A percentile compares a stretch with the other conserved stretches of the same genome.
Conservation (phyloP, 495 filamentous ascomycete species). For the Niebla homalea region DNA sequence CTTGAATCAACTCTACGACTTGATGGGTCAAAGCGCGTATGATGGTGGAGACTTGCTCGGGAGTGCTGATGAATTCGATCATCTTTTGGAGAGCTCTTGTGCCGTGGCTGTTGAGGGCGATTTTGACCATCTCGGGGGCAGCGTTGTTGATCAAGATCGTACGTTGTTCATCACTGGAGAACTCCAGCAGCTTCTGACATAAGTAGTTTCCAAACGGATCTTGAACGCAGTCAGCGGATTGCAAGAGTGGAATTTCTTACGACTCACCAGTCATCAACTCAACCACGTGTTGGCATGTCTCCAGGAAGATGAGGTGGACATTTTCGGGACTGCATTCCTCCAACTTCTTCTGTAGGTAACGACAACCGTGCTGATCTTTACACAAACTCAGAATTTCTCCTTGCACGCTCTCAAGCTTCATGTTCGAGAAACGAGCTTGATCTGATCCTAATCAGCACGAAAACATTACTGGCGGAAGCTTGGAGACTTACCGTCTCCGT, state of each 20-base stretch:
- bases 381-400: slow-evolving; percentile 78
- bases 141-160: slow-evolving; percentile 85
- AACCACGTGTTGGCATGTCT: slow-evolving; percentile 80
- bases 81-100: slow-evolving; percentile 96
- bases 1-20: slow-evolving; percentile 88
- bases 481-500: slow-evolving; percentile 39
- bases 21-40: slow-evolving; percentile 61
- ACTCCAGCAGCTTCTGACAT: slow-evolving; percentile 92
- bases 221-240: slow-evolving; percentile 11
- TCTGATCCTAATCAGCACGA: slow-evolving; percentile 4
- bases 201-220: slow-evolving; percentile 98
- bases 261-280: slow-evolving; percentile 79
- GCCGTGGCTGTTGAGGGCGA: slow-evolving; percentile 92
- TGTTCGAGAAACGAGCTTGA: slow-evolving; percentile 53
- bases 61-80: slow-evolving; percentile 87
- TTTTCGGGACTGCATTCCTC: slow-evolving; percentile 75
- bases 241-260: not conserved
- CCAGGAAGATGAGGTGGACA: slow-evolving; percentile 81
- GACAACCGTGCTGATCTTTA: slow-evolving; percentile 95
- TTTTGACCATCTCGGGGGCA: slow-evolving; percentile 67
- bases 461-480: not conserved
- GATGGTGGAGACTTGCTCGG: slow-evolving; percentile 65
- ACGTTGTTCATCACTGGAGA: slow-evolving; percentile 83
- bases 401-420: slow-evolving; percentile 61
- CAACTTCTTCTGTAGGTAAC: slow-evolving; percentile 92